Conservation (phyloP, 768 basidiomycete genomes). For the Cyathus striatus region DNA sequence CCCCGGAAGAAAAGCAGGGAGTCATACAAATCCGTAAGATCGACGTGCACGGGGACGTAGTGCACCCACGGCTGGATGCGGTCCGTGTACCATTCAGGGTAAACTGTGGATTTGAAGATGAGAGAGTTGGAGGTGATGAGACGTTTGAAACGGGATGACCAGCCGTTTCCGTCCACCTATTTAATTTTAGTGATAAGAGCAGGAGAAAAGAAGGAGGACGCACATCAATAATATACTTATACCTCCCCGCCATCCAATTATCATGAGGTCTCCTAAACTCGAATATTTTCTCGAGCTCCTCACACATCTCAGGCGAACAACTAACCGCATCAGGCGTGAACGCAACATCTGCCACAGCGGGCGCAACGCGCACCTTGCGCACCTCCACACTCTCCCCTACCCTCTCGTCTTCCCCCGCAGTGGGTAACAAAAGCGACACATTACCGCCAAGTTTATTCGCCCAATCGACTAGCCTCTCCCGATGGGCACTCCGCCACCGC, state of each 20-base stretch:
- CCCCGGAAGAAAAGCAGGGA: constrained; percentile 69
- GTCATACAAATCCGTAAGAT: constrained; percentile 65
- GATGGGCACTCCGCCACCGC: constrained; percentile 42
- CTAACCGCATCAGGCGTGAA: constrained; percentile 36
- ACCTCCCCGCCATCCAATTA: constrained; percentile 23
- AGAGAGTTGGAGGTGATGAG: constrained; percentile 54
- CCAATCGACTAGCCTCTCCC: constrained; percentile 35
- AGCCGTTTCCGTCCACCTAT: constrained; percentile 54
- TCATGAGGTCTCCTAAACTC: constrained; percentile 38
- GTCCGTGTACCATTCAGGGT: constrained; percentile 59
- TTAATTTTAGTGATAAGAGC: background rate
- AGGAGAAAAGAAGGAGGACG: constrained; percentile 12
- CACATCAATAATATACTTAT: constrained; percentile 46
- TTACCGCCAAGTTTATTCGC: constrained; percentile 22
- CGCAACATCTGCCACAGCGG: constrained; percentile 51
- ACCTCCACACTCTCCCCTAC: constrained; percentile 27
- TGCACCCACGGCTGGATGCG: constrained; percentile 64
- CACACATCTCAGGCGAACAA: constrained; percentile 38
- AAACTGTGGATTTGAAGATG: constrained; percentile 59
- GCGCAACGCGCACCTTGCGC: constrained; percentile 26
- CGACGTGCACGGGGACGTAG: constrained; percentile 62
- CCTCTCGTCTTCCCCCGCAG: constrained; percentile 10
- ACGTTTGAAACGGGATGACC: constrained; percentile 61
- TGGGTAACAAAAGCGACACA: constrained; percentile 26
- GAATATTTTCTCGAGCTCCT: constrained; percentile 35